phyloP scores from a whole-genome alignment of 2,329 filamentous ascomycete species.

The Lomentospora prolificans region DNA sequence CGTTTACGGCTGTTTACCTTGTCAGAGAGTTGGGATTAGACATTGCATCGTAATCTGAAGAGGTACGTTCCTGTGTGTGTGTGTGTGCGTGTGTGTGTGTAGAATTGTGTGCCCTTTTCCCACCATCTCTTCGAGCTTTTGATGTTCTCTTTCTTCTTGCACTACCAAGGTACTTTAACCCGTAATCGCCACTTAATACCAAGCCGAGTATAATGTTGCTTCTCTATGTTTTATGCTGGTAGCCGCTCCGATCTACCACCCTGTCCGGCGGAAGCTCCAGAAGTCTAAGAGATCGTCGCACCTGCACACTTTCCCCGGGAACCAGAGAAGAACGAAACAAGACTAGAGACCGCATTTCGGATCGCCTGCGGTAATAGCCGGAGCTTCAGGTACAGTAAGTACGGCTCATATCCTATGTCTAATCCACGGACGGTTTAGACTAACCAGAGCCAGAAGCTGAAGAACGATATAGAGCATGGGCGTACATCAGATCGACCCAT shows the following conservation, averaged over 20 bases:
- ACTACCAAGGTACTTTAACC: neutral
- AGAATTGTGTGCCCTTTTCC: too few species aligned
- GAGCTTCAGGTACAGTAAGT: constrained; percentile 2
- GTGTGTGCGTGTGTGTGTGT: too few species aligned
- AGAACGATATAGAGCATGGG: neutral
- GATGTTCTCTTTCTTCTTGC: neutral
- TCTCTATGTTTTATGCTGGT: neutral
- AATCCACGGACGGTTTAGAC: neutral
- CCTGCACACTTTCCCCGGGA: neutral
- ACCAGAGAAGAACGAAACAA: neutral
- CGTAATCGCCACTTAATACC: neutral
- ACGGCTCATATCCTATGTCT: neutral
- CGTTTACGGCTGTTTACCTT: neutral
- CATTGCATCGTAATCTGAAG: too few species aligned
- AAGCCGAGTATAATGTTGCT: neutral
- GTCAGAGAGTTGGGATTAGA: too few species aligned
- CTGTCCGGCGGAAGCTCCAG: neutral
- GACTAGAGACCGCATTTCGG: neutral
- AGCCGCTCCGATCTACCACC: neutral
- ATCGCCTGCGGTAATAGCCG: neutral
- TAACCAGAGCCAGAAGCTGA: neutral
- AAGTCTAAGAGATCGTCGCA: neutral
- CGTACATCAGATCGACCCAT: too few species aligned
- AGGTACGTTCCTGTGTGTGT: too few species aligned
- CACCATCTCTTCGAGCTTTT: too few species aligned